Conservation (phyloP, 345 rosid species). For the Moricandia moricandioides region DNA sequence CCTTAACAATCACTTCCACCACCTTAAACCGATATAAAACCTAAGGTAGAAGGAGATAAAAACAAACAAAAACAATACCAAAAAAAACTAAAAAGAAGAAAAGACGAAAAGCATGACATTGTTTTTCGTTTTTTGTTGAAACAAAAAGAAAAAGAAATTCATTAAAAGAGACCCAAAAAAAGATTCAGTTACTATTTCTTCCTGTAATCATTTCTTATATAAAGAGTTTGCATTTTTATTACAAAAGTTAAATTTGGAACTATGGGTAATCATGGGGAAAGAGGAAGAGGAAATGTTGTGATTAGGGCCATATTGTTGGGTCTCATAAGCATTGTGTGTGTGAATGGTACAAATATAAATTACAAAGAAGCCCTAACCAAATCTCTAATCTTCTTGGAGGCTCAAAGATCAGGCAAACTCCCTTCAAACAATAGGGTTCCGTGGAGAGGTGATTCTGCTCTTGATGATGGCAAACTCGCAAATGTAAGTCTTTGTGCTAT, state of each 20-base stretch:
- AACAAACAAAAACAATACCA: not conserved
- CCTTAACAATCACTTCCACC: not conserved
- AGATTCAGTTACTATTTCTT: conserved; percentile 5
- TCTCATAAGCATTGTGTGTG: conserved; percentile 40
- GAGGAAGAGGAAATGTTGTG: conserved; percentile 16
- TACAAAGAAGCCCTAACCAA: conserved; percentile 74
- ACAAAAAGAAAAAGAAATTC: not conserved
- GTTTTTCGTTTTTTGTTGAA: conserved; percentile 40
- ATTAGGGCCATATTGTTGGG: conserved; percentile 38
- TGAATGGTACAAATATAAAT: conserved; percentile 38
- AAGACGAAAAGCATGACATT: conserved; percentile 39
- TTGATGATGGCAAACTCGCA: conserved; percentile 69
- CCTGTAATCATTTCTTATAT: conserved; percentile 8
- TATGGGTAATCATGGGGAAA: conserved; percentile 27
- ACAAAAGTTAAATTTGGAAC: not conserved
- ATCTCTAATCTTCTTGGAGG: conserved; percentile 79
- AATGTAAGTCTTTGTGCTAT: conserved; percentile 38
- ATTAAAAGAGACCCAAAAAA: not conserved
- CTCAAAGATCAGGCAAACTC: conserved; percentile 88
- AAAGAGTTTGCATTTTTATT: conserved; percentile 10
- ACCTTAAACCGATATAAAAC: conserved; percentile 10
- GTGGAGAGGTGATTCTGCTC: conserved; percentile 95
- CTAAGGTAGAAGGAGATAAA: not conserved
- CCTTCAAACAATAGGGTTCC: conserved; percentile 55
- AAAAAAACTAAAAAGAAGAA: conserved; percentile 8